Evolutionary conservation across 140 eudicot species (phyloP).

Genomic region (Anethum foeniculum): DNA sequence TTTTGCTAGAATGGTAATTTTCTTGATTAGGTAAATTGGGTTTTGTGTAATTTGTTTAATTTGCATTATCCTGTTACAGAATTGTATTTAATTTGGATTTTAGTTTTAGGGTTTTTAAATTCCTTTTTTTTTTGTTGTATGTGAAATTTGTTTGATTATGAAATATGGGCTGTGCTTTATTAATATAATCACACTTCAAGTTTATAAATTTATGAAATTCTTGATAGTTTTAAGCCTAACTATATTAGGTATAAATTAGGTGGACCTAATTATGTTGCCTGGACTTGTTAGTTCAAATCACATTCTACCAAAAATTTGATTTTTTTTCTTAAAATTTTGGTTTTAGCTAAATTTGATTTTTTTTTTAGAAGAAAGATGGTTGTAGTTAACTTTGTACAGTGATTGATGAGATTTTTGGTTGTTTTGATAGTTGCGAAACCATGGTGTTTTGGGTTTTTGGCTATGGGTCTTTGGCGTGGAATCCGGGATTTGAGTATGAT

Average conservation of each 20-base stretch:
- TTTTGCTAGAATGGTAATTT: not conserved
- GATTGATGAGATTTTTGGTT: not conserved
- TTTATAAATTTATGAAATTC: not conserved
- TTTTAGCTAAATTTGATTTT: too few species aligned
- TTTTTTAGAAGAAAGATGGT: not conserved
- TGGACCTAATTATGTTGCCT: not conserved
- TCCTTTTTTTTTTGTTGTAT: not conserved
- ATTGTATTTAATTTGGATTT: not conserved
- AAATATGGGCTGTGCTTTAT: not conserved
- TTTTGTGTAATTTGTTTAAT: not conserved
- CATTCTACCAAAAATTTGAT: too few species aligned
- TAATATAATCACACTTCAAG: not conserved
- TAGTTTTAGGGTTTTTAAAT: not conserved
- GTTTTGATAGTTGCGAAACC: constrained; percentile 10
- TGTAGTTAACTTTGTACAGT: not conserved
- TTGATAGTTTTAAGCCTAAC: not conserved
- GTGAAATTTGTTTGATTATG: not conserved
- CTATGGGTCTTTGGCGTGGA: constrained; percentile 96
- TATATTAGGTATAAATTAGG: not conserved
- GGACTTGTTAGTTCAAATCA: not conserved
- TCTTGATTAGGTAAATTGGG: not conserved
- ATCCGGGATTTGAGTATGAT: constrained; percentile 85
- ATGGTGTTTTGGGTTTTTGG: constrained; percentile 99
- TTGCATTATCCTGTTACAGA: not conserved
- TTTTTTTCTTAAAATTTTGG: too few species aligned